These are phyloP conservation scores for Davidsoniella eucalypti DNA, from an alignment of 2,329 filamentous ascomycete genomes.

Conservation along the genomic window DNA sequence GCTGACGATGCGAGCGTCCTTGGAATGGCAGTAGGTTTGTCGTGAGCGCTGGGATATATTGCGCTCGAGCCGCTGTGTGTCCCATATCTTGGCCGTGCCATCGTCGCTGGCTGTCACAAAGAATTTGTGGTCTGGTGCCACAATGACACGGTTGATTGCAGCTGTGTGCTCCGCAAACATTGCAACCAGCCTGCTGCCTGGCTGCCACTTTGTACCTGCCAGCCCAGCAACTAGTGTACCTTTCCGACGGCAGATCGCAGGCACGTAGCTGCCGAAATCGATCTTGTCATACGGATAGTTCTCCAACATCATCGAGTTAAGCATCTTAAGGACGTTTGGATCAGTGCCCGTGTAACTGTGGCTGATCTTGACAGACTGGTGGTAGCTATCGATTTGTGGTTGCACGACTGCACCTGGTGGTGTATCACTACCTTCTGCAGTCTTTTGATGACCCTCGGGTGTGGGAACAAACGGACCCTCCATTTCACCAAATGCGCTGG, in stretches of 20 bases:
- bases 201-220: constrained; percentile 48
- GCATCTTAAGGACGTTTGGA: constrained; percentile 48
- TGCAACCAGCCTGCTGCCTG: constrained; percentile 67
- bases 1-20: constrained; percentile 57
- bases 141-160: constrained; percentile 63
- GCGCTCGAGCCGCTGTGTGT: constrained; percentile 72
- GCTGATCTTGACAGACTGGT: constrained; percentile 22
- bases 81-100: constrained; percentile 83
- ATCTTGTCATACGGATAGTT: constrained; percentile 49
- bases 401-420: background rate
- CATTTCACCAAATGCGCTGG: constrained; percentile 43
- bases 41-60: constrained; percentile 79
- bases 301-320: constrained; percentile 72
- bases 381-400: background rate
- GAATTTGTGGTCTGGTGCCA: constrained; percentile 82
- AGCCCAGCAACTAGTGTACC: constrained; percentile 23
- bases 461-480: constrained; percentile 33
- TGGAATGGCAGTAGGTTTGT: constrained; percentile 63
- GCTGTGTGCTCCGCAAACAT: constrained; percentile 78
- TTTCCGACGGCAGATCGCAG: constrained; percentile 30
- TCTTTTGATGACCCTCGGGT: background rate
- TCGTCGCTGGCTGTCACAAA: constrained; percentile 91
- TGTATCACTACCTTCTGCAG: background rate
- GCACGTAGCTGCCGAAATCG: constrained; percentile 50
- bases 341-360: constrained; percentile 79